Evolutionary conservation across 1,284 basidiomycete genomes (phyloP).

Genomic region (Ustilago lituana): DNA sequence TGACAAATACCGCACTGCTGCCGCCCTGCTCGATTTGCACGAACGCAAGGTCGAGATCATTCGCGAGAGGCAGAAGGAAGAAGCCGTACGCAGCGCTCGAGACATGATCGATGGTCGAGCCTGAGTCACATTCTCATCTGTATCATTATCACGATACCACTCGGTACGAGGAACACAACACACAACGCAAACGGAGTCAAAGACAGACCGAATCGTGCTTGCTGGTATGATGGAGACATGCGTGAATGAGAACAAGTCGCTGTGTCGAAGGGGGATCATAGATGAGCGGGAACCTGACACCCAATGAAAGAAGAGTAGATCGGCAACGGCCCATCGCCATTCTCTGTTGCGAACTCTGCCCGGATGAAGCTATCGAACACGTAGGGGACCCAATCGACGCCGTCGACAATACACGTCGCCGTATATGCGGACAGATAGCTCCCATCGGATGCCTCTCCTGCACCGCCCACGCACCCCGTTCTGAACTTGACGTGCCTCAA

Average conservation of each 20-base stretch:
- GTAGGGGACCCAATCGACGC: conserved; percentile 30
- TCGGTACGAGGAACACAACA: no score
- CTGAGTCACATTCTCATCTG: background rate
- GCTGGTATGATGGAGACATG: no score
- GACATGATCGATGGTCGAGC: conserved; percentile 34
- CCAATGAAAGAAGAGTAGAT: conserved; percentile 29
- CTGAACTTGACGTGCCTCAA: conserved; percentile 11
- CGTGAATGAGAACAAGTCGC: no score
- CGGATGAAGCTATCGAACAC: conserved; percentile 28
- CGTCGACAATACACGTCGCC: conserved; percentile 33
- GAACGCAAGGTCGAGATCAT: conserved; percentile 37
- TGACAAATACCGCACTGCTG: conserved; percentile 21
- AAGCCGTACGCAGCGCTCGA: conserved; percentile 26
- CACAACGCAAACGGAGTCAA: no score
- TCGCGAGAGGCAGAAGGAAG: conserved; percentile 21
- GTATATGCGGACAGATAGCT: conserved; percentile 29
- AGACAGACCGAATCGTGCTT: no score
- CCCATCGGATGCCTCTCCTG: background rate
- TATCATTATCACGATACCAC: no score
- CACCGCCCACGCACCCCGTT: conserved; percentile 24
- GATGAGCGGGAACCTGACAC: conserved; percentile 30
- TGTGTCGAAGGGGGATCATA: no score
- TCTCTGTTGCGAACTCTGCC: conserved; percentile 10
- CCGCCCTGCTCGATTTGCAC: conserved; percentile 22
- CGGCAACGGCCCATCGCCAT: background rate